Evolutionary conservation across 345 rosid genomes (phyloP), one percentile per base, ranked within the genome.

Genomic region (Kernera saxatilis): DNA sequence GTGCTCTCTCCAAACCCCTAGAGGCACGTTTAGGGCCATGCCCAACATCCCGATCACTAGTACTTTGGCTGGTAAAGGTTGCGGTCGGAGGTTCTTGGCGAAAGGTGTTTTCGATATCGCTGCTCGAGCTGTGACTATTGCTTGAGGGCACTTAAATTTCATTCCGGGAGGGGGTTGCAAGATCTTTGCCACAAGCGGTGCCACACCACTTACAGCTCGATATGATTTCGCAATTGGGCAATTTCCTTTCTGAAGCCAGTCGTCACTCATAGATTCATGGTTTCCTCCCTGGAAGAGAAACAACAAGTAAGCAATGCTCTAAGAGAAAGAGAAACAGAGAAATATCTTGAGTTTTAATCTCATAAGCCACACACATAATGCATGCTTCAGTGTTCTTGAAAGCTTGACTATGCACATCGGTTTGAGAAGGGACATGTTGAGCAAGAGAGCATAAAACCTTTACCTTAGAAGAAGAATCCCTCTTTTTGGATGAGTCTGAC

Each of bases 1-100:
- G 83, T 93, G 97, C 66, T 91, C 97, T 83, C 96, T 85, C 99
- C 99, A 94, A 48, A 94, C 74, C 21, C 99, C 99, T 35, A 91
- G 69, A 11, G 99, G 97, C 51, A 94, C 86, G 71, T 94, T 91
- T 29, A 86, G 85, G 3, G 99, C 99, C 99, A 94, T 89, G 62
- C 99, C 99, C 45, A 94, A 30, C 85, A 94, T 70, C 59, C 97
- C 97, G 13, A 94, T 89, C 62, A 78, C 95, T 30, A 93, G 81
- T 43, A 93, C 61, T 79, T 93, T 93, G 30, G 88, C 60, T 2
- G 99, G 92, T 70, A 94, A 75, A 46, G 96, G 84, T 70, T 94
- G 97, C 5, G 99, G 99, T n/a, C 99, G 85, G 43, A 91, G 91
- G 73, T 86, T 94, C 86, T 87, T 94, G 2, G 95, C 95, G 6